These are phyloP conservation scores for Colletotrichum gigasporum DNA, from an alignment of 2,329 filamentous ascomycete species.

Conservation along the genomic window DNA sequence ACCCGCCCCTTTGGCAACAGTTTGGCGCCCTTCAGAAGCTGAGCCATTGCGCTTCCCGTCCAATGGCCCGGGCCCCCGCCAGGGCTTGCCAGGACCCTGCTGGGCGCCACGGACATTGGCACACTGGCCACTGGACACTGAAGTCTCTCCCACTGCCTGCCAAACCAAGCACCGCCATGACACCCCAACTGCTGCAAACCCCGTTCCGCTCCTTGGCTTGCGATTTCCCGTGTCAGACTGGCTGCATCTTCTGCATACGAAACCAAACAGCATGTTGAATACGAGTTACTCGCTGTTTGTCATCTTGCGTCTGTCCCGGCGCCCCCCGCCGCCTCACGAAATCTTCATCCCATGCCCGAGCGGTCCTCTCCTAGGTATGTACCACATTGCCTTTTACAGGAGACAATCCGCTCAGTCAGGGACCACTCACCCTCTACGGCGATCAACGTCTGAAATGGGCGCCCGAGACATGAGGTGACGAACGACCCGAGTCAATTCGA, in stretches of 20 bases:
- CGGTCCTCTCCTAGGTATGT: no score
- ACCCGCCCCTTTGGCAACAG: slow-evolving; percentile 16
- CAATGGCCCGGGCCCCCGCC: slow-evolving; percentile 9
- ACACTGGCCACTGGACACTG: no score
- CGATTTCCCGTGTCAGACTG: neutral
- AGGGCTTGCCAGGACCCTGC: slow-evolving; percentile 17
- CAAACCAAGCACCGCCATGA: neutral
- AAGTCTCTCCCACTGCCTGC: no score
- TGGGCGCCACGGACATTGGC: neutral
- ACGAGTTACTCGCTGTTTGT: neutral
- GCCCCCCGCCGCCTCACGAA: neutral
- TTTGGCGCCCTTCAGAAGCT: slow-evolving; percentile 8
- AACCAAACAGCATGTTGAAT: neutral
- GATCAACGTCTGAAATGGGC: slow-evolving; percentile 13
- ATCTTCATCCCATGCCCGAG: neutral
- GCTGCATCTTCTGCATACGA: neutral
- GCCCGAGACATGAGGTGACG: slow-evolving; percentile 13
- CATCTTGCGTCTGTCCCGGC: neutral
- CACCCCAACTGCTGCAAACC: neutral
- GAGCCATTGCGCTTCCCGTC: neutral
- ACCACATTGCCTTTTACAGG: no score
- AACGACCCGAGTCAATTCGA: neutral
- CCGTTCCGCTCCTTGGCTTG: slow-evolving; percentile 17
- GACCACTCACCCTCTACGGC: neutral
- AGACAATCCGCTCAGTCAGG: neutral